A percentile compares a stretch with the other conserved stretches of the same genome.
These are phyloP conservation scores for Musa schizocarpa DNA, from an alignment of 176 grass and related monocot genomes.

Conservation along the genomic window DNA sequence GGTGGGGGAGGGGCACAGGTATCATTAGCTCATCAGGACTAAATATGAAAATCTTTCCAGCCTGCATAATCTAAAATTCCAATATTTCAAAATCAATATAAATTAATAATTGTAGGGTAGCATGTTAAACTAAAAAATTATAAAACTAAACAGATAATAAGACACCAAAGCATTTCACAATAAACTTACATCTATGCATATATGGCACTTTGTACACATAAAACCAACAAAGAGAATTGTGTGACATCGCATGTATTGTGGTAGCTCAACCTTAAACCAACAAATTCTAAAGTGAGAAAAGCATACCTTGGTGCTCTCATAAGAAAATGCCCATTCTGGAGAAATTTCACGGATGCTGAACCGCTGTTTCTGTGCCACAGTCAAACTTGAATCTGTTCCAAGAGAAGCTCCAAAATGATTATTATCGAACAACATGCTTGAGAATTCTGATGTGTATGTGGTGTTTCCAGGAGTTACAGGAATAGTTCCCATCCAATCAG, in stretches of 20 bases:
- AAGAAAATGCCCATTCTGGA: constrained; percentile 92
- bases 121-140: too few relatives aligned
- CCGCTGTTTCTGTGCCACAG: constrained; percentile 34
- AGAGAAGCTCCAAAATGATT: constrained; percentile 43
- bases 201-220: neutral
- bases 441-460: constrained; percentile 32
- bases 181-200: too few relatives aligned
- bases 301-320: constrained; percentile 81
- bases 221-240: neutral
- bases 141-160: too few relatives aligned
- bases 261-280: neutral
- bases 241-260: too few relatives aligned
- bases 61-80: too few relatives aligned
- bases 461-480: constrained; percentile 25
- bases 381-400: constrained; percentile 30
- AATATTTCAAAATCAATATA: too few relatives aligned
- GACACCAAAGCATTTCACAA: neutral
- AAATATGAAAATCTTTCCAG: too few relatives aligned
- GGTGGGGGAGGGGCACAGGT: too few relatives aligned
- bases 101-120: too few relatives aligned
- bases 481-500: constrained; percentile 49
- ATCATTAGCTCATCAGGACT: too few relatives aligned
- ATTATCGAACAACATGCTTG: constrained; percentile 38
- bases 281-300: constrained; percentile 9
- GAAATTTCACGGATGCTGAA: constrained; percentile 79